Evolutionary conservation across 2,329 filamentous ascomycete species (phyloP).

Genomic region (Sarocladium kiliense): DNA sequence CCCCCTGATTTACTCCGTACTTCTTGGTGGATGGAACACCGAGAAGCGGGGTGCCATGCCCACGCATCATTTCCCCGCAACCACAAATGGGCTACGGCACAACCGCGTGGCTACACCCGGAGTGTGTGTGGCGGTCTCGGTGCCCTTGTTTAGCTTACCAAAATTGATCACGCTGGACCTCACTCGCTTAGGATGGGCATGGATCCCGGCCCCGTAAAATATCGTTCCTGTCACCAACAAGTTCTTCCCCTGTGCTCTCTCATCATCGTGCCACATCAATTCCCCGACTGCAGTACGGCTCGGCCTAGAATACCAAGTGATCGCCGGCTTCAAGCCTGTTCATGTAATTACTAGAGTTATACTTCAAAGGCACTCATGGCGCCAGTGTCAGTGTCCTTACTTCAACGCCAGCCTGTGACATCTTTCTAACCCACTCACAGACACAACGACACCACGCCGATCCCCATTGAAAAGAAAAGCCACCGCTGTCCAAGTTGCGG

Average conservation of each 20-base stretch:
- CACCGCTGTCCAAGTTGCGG: conserved; percentile 4
- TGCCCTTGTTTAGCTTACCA: background rate
- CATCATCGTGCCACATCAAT: background rate
- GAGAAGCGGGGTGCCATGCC: too few species aligned
- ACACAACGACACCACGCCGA: background rate
- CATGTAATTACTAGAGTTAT: background rate
- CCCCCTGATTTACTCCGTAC: too few species aligned
- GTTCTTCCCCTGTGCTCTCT: background rate
- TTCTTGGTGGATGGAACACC: too few species aligned
- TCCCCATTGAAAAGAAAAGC: background rate
- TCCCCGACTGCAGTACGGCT: background rate
- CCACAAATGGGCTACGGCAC: too few species aligned
- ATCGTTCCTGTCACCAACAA: background rate
- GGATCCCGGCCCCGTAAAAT: background rate
- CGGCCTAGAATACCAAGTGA: background rate
- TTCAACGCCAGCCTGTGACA: background rate
- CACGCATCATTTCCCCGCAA: too few species aligned
- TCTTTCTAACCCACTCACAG: background rate
- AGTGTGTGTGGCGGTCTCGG: background rate
- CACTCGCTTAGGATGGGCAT: background rate
- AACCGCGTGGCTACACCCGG: background rate
- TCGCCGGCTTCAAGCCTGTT: background rate
- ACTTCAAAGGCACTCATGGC: background rate
- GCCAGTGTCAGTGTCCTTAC: background rate
- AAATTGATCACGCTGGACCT: background rate